Base-by-base conservation (phyloP, 2,329 filamentous ascomycete genomes). In the Pseudocercospora crystallina region DNA sequence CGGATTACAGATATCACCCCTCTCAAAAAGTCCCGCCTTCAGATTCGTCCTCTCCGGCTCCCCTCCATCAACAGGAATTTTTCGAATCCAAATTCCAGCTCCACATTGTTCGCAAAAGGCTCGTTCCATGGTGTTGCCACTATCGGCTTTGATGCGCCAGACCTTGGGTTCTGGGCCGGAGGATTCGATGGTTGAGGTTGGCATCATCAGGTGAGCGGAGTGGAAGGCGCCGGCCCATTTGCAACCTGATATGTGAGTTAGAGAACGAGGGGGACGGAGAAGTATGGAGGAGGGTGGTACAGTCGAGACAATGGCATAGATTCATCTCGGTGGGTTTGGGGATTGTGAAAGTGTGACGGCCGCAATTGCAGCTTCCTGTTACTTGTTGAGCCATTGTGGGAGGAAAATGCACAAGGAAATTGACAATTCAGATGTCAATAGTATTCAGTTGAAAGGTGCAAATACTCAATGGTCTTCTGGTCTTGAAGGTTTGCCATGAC, bases 201-300 rank as follows among this genome's bases (percentile, higher is more conserved):
- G 15, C 39, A 53, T 47, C 29, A 53, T 49, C 10, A 53, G 31
- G 29, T 49, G 50, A 15, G 50, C 50, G 8, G 50, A 53, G 40
- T 53, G 50, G 38, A 48, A 48, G n/a, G 46, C 46, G 38, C 46
- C 46, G 31, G 46, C 46, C 46, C 46, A 48, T 42, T 48, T 48
- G 32, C 46, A 48, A 15, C 15, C 42, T 43, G 33, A 17, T 7
- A 26, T 7, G 14, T 3, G 14, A 5, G 36, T 39, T 11, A 39
- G 36, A 15, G 36, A 17, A 5, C 14, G 4, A n/a, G 11, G 13
- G 11, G 5, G 15, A 17, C 4, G 5, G 14, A 39, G 2, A 10
- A 10, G n/a, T 7, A n/a, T 14, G 3, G 20, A 26, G 15, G 36
- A 17, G 26, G 42, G 42, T 14, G 35, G 14, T 20, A 32, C 35